phyloP scores from a whole-genome alignment of 176 grass and related monocot genomes.

The Melocanna baccifera region DNA sequence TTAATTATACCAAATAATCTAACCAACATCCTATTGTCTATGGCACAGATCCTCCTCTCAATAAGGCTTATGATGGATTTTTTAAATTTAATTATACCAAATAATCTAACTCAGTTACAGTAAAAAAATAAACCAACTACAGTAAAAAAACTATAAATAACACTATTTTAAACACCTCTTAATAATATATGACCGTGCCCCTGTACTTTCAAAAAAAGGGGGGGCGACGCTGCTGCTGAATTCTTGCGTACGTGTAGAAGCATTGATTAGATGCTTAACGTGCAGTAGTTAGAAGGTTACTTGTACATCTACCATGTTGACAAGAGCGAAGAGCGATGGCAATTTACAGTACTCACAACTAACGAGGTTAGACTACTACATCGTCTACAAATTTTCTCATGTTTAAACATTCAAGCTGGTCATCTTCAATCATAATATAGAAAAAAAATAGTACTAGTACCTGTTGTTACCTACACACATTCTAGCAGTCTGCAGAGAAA shows the following conservation, averaged over 20 bases:
- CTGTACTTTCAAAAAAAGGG: no score
- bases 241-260: background rate
- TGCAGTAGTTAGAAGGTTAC: background rate
- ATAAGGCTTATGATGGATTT: no score
- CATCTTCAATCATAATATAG: background rate
- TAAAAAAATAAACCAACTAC: no score
- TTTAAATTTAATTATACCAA: no score
- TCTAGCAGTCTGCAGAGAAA: background rate
- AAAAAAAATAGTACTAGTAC: background rate
- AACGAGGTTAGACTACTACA: background rate
- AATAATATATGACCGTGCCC: no score
- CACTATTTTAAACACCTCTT: no score
- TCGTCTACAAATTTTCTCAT: background rate
- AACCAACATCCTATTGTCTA: no score
- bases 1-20: no score
- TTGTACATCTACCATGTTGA: background rate
- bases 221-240: background rate
- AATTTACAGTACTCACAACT: constrained; percentile 10
- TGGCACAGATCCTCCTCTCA: no score
- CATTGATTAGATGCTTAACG: background rate
- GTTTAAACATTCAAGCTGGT: background rate
- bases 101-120: no score
- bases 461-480: background rate
- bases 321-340: background rate
- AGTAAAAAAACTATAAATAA: no score